Conservation (phyloP, 2,329 filamentous ascomycete genomes). For the Nothophoma quercina region DNA sequence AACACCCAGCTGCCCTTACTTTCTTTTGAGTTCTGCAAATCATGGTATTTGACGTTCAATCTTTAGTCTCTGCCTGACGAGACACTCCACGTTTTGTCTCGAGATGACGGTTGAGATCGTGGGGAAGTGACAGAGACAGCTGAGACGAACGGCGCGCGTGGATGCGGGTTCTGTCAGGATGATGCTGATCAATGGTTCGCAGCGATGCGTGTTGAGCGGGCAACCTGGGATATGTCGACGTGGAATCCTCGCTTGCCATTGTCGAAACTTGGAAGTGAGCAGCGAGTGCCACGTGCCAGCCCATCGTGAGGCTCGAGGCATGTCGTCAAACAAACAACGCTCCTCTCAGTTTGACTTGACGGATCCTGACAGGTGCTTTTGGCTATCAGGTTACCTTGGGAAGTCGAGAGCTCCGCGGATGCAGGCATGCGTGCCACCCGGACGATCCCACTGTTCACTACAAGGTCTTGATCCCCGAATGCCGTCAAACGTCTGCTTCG, state of each 20-base stretch:
- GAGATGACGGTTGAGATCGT: conserved; percentile 18
- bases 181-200: conserved; percentile 18
- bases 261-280: conserved; percentile 4
- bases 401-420: conserved; percentile 16
- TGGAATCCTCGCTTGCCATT: conserved; percentile 14
- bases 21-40: conserved; percentile 16
- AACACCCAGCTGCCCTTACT: not conserved
- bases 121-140: conserved; percentile 22
- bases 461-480: conserved; percentile 12
- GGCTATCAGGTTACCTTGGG: not conserved
- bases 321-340: conserved; percentile 17
- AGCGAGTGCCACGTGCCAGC: conserved; percentile 11
- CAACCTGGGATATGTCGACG: conserved; percentile 14
- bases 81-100: conserved; percentile 27
- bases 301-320: conserved; percentile 7
- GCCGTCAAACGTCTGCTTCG: conserved; percentile 29
- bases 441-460: conserved; percentile 17
- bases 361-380: not conserved
- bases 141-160: conserved; percentile 37
- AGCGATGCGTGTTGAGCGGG: conserved; percentile 13
- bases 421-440: conserved; percentile 17
- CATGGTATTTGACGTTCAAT: conserved; percentile 14
- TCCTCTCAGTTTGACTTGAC: conserved; percentile 2
- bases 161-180: conserved; percentile 16
- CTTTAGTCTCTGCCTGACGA: conserved; percentile 27